Base-by-base conservation (phyloP, 2,329 filamentous ascomycete species). In the Xylaria sp. region DNA sequence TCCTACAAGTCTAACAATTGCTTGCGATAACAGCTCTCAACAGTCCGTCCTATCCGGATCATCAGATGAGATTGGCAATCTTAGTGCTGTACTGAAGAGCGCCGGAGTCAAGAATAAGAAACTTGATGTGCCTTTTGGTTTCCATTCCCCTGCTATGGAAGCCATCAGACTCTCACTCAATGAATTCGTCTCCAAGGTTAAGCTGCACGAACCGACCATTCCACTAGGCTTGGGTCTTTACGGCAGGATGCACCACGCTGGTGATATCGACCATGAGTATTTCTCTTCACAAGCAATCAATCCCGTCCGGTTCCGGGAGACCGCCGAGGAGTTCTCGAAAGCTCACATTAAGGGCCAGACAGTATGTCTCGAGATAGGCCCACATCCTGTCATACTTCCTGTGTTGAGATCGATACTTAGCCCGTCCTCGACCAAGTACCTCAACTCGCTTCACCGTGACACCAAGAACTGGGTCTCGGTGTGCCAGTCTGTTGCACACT, bases 31-130 rank as follows among this genome's bases (percentile, higher is more conserved):
- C 39, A 50, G 63, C 18, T 46, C 30, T 9, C 54, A 48, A 1
- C 61, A 66, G 30, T 63, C 56, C 39, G 65, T 66, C 4, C 23
- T 66, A 10, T 61, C 59, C 8, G 65, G 65, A 3, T 61, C 61
- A 1, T 39, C 18, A 1, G 47, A 19, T 5, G 11, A 49, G 7
- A 23, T 49, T n/a, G 47, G 13, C 18, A 49, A 9, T 4, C 2
- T 49, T 19, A 3, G 8, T 8, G 18, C 9, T 2, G 16, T 23
- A 11, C 19, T 49, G 3, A 49, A 19, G 8, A 19, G 16, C 8
- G 16, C 9, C 3, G 47, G 18, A 8, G 8, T 23, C 47, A 49
- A 49, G 18, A 11, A 7, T 3, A n/a, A 49, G 8, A 49, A 30
- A 30, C 47, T 49, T 19, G 47, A 30, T 4, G 18, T 49, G 8